Percentiles rank a stretch among this genome's conserved stretches.
phyloP scores from a whole-genome alignment of 2,329 filamentous ascomycete genomes.

The Venturia pyrina region DNA sequence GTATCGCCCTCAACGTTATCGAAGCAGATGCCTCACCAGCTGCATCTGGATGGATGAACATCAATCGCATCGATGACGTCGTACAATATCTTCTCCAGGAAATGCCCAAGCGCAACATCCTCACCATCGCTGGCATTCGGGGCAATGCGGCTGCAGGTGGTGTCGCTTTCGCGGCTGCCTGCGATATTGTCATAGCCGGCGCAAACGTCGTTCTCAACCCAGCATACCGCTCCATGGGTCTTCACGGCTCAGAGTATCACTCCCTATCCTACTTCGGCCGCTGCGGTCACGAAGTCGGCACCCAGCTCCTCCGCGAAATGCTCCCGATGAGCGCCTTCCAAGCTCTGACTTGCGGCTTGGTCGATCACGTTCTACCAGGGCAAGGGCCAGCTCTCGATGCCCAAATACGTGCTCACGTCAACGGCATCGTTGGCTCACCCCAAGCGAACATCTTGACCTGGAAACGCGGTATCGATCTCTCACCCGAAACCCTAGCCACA shows the following conservation, averaged over 20 bases:
- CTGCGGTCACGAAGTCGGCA: slow-evolving; percentile 25
- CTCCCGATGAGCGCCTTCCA: slow-evolving; percentile 28
- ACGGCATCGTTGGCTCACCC: slow-evolving; percentile 19
- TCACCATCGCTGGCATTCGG: slow-evolving; percentile 30
- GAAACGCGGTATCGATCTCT: slow-evolving; percentile 28
- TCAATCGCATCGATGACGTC: slow-evolving; percentile 36
- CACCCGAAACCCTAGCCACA: slow-evolving; percentile 22
- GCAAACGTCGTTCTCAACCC: slow-evolving; percentile 32
- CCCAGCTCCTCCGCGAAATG: slow-evolving; percentile 27
- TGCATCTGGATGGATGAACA: slow-evolving; percentile 33
- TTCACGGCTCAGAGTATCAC: slow-evolving; percentile 34
- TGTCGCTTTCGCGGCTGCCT: slow-evolving; percentile 31
- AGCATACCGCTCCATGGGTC: slow-evolving; percentile 27
- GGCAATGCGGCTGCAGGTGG: slow-evolving; percentile 35
- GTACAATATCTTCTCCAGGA: slow-evolving; percentile 30
- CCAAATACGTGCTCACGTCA: slow-evolving; percentile 27
- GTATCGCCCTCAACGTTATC: slow-evolving; percentile 35
- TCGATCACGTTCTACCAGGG: slow-evolving; percentile 31
- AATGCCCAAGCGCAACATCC: slow-evolving; percentile 26
- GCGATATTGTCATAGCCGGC: slow-evolving; percentile 28
- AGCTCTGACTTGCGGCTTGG: slow-evolving; percentile 28
- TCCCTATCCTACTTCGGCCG: slow-evolving; percentile 30
- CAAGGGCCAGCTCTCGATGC: slow-evolving; percentile 25
- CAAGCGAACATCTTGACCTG: slow-evolving; percentile 17
- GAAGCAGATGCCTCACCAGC: slow-evolving; percentile 29